Evolutionary conservation across 257 asterid species (phyloP).

Genomic region (Marsdenia floribunda): DNA sequence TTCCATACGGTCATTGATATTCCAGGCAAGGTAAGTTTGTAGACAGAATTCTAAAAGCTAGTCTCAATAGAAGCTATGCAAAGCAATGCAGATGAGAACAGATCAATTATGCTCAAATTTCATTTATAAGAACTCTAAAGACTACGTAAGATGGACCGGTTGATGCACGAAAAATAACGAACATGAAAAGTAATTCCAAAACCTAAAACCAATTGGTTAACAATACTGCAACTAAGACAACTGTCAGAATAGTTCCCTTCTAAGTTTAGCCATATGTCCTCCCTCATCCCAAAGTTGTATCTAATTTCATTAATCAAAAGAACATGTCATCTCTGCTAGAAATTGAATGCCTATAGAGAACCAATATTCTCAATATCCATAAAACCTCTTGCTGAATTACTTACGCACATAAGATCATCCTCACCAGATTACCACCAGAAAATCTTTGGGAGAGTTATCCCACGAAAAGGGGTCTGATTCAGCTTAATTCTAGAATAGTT

Average conservation of each 20-base stretch:
- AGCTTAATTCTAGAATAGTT: no score
- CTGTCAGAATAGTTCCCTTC: background rate
- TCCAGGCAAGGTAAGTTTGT: background rate
- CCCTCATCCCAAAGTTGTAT: background rate
- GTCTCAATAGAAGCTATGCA: no score
- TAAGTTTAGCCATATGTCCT: background rate
- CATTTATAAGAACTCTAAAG: background rate
- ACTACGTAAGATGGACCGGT: background rate
- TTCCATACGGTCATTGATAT: background rate
- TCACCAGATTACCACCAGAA: no score
- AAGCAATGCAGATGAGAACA: background rate
- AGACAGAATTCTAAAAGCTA: background rate
- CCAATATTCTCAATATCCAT: no score
- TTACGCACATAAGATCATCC: no score
- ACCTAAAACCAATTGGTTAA: background rate
- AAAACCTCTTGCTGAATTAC: no score
- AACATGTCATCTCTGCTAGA: background rate
- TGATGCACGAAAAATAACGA: background rate
- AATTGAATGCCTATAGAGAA: background rate
- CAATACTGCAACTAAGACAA: background rate
- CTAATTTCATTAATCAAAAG: background rate
- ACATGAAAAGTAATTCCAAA: background rate
- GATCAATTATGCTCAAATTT: background rate
- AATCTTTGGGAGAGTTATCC: no score
- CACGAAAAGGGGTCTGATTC: no score